phyloP scores from a whole-genome alignment of 139 green algal genomes.

The Coelastrella sp. region DNA sequence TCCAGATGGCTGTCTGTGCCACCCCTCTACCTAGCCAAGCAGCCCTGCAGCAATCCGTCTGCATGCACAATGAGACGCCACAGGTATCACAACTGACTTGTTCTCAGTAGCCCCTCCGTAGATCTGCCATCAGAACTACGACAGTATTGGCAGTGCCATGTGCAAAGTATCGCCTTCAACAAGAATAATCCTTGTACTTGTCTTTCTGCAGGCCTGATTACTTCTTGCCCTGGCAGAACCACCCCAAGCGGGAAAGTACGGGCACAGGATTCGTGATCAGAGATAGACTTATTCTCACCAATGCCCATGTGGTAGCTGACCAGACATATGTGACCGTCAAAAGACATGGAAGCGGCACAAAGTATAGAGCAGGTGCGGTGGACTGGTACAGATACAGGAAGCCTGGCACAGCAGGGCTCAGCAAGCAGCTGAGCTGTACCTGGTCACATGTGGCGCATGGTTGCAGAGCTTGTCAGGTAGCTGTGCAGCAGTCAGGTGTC shows the following conservation, averaged over 20 bases:
- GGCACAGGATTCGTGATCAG: constrained; percentile 75
- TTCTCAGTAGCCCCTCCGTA: background rate
- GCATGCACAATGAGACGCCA: no score
- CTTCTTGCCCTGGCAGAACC: constrained; percentile 81
- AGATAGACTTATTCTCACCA: constrained; percentile 79
- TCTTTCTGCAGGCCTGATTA: constrained; percentile 67
- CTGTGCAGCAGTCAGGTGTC: no score
- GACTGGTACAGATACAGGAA: no score
- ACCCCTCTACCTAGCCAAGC: no score
- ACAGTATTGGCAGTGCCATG: background rate
- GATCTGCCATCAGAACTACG: no score
- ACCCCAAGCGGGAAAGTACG: constrained; percentile 77
- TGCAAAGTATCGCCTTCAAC: background rate
- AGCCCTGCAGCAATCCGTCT: no score
- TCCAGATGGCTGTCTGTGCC: no score
- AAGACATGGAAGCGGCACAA: constrained; percentile 70
- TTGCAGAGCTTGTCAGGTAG: no score
- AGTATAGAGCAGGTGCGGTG: constrained; percentile 52
- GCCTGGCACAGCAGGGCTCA: no score
- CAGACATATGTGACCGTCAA: constrained; percentile 80
- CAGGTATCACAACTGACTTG: background rate
- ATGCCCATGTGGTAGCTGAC: constrained; percentile 83
- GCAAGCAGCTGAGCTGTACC: no score
- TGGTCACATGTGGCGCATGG: no score
- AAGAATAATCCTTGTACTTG: background rate